These are phyloP conservation scores for Cicer cuneatum DNA, from an alignment of 306 rosid species.

Conservation along the genomic window DNA sequence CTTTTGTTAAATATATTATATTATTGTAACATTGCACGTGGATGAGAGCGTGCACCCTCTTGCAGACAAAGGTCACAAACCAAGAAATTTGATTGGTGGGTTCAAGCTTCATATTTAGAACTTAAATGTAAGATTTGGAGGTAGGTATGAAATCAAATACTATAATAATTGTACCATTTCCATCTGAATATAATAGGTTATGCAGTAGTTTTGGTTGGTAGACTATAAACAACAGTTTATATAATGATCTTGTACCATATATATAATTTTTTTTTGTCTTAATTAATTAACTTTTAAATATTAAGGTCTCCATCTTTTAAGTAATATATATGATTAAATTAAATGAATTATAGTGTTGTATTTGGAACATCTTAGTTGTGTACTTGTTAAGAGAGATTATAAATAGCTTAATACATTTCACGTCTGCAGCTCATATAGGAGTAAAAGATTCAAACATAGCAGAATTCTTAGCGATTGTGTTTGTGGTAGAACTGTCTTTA, in stretches of 20 bases:
- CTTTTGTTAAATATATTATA: neutral
- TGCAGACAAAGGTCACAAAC: conserved; percentile 7
- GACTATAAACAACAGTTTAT: conserved; percentile 1
- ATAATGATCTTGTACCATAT: neutral
- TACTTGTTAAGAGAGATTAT: too few relatives aligned
- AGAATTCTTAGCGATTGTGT: too few relatives aligned
- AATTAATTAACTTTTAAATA: neutral
- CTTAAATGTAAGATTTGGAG: conserved; percentile 28
- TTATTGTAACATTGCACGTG: conserved; percentile 15
- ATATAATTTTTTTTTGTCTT: neutral
- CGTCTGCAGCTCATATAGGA: too few relatives aligned
- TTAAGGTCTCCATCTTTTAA: neutral
- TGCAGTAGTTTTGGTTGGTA: conserved; percentile 14
- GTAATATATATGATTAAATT: neutral
- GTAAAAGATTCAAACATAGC: too few relatives aligned
- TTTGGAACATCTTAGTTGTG: neutral
- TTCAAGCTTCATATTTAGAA: conserved; percentile 3
- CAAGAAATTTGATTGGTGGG: conserved; percentile 8
- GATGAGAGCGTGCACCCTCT: conserved; percentile 17
- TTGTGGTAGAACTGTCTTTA: too few relatives aligned
- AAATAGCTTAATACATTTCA: too few relatives aligned
- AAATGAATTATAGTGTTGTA: neutral
- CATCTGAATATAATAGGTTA: neutral
- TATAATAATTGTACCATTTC: neutral
- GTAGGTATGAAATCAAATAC: neutral